phyloP scores from a whole-genome alignment of 352 stramenopile species.

The Pythium chondricola region DNA sequence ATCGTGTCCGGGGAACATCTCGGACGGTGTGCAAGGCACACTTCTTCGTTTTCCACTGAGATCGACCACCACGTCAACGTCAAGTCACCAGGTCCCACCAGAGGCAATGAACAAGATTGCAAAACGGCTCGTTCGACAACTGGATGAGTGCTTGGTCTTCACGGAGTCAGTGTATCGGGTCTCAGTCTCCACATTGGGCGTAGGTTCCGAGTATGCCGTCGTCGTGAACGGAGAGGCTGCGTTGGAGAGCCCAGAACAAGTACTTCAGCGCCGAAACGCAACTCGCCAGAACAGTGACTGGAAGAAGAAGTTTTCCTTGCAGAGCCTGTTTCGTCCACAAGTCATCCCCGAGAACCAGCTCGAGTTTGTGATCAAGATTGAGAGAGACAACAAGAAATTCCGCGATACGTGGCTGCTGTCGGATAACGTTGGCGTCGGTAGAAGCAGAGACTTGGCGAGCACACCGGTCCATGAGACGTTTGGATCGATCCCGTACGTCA shows the following conservation, averaged over 20 bases:
- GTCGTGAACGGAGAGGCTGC: conserved; percentile 45
- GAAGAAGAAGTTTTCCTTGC: conserved; percentile 73
- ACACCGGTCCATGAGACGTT: conserved; percentile 56
- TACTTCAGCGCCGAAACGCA: conserved; percentile 36
- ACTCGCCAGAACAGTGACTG: conserved; percentile 56
- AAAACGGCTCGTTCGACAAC: conserved; percentile 31
- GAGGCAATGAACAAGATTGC: conserved; percentile 29
- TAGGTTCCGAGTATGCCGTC: conserved; percentile 53
- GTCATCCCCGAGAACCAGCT: conserved; percentile 57
- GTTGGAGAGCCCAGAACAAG: conserved; percentile 30
- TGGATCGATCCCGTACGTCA: conserved; percentile 57
- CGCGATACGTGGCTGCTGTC: conserved; percentile 57
- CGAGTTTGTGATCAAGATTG: conserved; percentile 54
- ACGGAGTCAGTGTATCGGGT: conserved; percentile 55
- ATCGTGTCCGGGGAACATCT: conserved; percentile 49
- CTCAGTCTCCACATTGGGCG: conserved; percentile 59
- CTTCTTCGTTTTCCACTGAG: conserved; percentile 69
- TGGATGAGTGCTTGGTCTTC: conserved; percentile 62
- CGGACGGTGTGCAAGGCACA: conserved; percentile 40
- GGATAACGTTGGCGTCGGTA: conserved; percentile 58
- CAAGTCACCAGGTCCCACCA: conserved; percentile 25
- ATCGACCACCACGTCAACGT: conserved; percentile 35
- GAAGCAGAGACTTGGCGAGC: conserved; percentile 60
- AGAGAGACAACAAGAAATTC: conserved; percentile 47
- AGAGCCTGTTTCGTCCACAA: conserved; percentile 69